Percentiles rank a stretch among this genome's conserved stretches.
Evolutionary conservation across 1,284 basidiomycete species (phyloP).

Genomic region (Cryptococcus depauperatus): DNA sequence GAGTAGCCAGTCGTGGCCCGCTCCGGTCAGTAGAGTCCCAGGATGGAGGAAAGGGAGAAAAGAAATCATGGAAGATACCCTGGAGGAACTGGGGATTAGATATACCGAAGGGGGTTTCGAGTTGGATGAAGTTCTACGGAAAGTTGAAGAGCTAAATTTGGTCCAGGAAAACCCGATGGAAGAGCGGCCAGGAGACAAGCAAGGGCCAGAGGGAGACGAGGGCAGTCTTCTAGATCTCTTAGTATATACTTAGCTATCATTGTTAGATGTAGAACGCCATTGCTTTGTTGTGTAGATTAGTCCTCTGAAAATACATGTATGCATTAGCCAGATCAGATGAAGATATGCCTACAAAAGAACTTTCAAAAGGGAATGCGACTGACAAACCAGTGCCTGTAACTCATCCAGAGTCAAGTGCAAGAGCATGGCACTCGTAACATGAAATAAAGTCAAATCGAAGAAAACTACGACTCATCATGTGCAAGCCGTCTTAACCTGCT

Average conservation of each 20-base stretch:
- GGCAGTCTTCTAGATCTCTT: neutral
- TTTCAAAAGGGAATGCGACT: too few relatives aligned
- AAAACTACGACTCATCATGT: neutral
- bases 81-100: slow-evolving; percentile 19
- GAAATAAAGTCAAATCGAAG: too few relatives aligned
- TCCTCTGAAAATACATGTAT: neutral
- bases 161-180: too few relatives aligned
- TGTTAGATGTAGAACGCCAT: too few relatives aligned
- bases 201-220: neutral
- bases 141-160: neutral
- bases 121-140: neutral
- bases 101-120: neutral
- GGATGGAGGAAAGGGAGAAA: slow-evolving; percentile 29
- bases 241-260: too few relatives aligned
- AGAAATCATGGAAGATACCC: slow-evolving; percentile 30
- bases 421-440: too few relatives aligned
- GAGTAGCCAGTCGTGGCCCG: slow-evolving; percentile 17
- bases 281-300: neutral
- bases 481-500: neutral
- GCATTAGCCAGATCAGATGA: neutral
- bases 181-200: neutral
- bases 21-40: slow-evolving; percentile 16
- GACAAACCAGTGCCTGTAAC: too few relatives aligned
- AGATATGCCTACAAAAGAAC: neutral
- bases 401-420: too few relatives aligned